A percentile compares a stretch with the other conserved stretches of the same genome.
These are phyloP conservation scores for Wickerhamomyces silvicola DNA, from an alignment of 805 yeast species.

Conservation along the genomic window DNA sequence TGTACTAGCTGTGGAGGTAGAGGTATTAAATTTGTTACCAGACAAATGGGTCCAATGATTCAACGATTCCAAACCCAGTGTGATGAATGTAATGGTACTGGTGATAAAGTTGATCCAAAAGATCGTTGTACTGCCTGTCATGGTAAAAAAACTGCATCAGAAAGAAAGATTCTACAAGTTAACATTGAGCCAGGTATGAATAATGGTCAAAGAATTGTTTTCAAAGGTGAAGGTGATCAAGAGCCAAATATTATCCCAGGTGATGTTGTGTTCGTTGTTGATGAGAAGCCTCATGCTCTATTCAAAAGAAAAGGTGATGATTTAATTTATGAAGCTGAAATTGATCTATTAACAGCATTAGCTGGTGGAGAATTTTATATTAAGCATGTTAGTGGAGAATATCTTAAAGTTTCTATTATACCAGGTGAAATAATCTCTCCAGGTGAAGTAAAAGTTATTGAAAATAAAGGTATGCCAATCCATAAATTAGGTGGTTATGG, in stretches of 20 bases:
- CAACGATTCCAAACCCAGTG: conserved; percentile 41
- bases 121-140: conserved; percentile 36
- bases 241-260: conserved; percentile 56
- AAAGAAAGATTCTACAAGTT: conserved; percentile 44
- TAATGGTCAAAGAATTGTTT: conserved; percentile 43
- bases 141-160: conserved; percentile 40
- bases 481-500: conserved; percentile 30
- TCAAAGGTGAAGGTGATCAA: conserved; percentile 62
- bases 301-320: conserved; percentile 40
- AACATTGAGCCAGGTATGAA: conserved; percentile 51
- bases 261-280: conserved; percentile 53
- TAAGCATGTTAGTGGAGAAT: conserved; percentile 31
- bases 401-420: conserved; percentile 31
- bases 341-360: conserved; percentile 48
- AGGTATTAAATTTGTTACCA: conserved; percentile 35
- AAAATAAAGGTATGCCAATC: conserved; percentile 58
- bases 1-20: conserved; percentile 37
- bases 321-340: conserved; percentile 35
- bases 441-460: conserved; percentile 40
- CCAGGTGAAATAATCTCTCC: conserved; percentile 50
- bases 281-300: conserved; percentile 26
- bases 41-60: conserved; percentile 38
- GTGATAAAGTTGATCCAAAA: conserved; percentile 25
- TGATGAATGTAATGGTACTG: conserved; percentile 36
- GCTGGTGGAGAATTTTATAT: conserved; percentile 46